Base-by-base conservation (phyloP, 805 yeast genomes). In the Danielozyma ontarioensis region DNA sequence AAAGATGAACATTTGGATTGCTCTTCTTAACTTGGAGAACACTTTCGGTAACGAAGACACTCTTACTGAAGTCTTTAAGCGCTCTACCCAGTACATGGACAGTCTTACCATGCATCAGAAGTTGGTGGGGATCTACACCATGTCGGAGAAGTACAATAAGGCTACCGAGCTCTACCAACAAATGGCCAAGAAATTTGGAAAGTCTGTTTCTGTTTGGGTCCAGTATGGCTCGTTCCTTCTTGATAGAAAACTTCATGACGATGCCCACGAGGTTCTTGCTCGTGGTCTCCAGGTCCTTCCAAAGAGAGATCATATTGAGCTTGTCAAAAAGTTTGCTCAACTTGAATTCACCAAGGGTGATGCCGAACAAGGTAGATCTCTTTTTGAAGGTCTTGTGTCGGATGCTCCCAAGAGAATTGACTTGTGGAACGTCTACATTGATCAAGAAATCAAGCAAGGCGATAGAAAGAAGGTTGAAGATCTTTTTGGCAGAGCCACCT, bases 1-100 rank as follows among this genome's bases (percentile, higher is more conserved):
- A 58, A 86, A 88, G 59, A 60, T 88, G 62, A 93, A 93, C 54
- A 82, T 93, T 29, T 94, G 97, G 97, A 84, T 90, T 57, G 98
- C 97, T 0, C 60, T 88, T 51, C 74, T 93, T 48, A 93, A 93
- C 62, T 73, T 94, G 72, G 99, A 93, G 62, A 87, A 85, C 57
- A 79, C 88, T 12, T 93, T 93, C 59, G 99, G 99, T 36, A 73
- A 83, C 15, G 80, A 78, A 6, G 97, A 87, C 41, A 64, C 93
- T 2, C 59, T 89, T 34, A 88, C 87, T 29, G 86, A 80, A 23
- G 74, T 75, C 0, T 90, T 93, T 74, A 81, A 78, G 56, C 80
- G 84, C 44, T 75, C 97, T 1, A 78, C 86, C 48, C 95, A 87
- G 61, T 84, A 80, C 60, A 88, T 88, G 96, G 98, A 93, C 48